Conservation (phyloP, 2,329 filamentous ascomycete species). For the Tolypocladium pustulatum region DNA sequence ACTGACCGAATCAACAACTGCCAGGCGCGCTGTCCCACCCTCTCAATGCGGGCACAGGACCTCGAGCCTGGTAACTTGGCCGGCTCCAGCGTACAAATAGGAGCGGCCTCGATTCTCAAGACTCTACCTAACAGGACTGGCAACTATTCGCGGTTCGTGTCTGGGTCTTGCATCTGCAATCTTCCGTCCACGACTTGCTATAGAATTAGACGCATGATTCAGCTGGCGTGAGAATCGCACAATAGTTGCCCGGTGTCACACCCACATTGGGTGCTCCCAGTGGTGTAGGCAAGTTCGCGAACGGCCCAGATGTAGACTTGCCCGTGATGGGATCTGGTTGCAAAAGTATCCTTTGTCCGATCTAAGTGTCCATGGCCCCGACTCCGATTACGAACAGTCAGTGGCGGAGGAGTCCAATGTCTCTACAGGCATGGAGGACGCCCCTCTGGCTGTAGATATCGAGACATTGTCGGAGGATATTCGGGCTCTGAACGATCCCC, state of each 20-base stretch:
- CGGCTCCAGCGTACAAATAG: not conserved
- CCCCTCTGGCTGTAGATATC: no score
- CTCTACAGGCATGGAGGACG: no score
- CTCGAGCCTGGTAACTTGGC: no score
- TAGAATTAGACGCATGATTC: not conserved
- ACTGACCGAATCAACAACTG: no score
- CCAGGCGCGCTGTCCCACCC: not conserved
- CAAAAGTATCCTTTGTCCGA: no score
- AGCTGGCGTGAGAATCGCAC: not conserved
- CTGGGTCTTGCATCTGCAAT: not conserved
- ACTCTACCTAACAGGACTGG: no score
- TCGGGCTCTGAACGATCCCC: no score
- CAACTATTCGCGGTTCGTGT: not conserved
- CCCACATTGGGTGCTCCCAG: not conserved
- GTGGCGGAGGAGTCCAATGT: no score
- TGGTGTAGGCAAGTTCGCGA: not conserved
- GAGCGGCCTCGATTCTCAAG: not conserved
- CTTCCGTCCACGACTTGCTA: not conserved
- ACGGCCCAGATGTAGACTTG: not conserved
- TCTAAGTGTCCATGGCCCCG: no score
- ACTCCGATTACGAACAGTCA: no score
- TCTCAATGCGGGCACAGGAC: not conserved
- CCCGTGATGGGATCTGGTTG: not conserved
- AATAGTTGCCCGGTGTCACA: not conserved
- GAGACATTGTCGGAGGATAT: no score